Evolutionary conservation across 2,329 filamentous ascomycete genomes (phyloP).

Genomic region (Fusarium sp.): DNA sequence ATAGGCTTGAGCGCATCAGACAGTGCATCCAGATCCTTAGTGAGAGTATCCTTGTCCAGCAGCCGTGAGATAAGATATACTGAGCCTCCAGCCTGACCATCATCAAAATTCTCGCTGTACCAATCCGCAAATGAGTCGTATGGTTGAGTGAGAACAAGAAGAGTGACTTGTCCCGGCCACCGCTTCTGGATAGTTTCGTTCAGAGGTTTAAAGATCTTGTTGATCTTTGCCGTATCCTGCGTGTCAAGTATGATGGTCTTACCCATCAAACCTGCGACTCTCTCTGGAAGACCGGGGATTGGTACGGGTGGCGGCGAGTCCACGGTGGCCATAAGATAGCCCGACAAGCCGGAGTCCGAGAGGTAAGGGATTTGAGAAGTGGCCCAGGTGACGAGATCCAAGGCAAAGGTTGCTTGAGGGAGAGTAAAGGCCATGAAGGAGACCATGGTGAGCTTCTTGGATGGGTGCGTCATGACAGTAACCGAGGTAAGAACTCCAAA

Average conservation of each 20-base stretch:
- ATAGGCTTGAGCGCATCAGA: constrained; percentile 53
- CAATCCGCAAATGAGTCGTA: constrained; percentile 53
- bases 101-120: constrained; percentile 51
- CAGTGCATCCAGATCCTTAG: constrained; percentile 42
- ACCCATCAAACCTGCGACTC: constrained; percentile 51
- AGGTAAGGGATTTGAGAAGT: constrained; percentile 59
- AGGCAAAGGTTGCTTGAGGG: constrained; percentile 51
- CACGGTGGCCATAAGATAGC: constrained; percentile 56
- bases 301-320: constrained; percentile 51
- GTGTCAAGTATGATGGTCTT: constrained; percentile 51
- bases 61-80: constrained; percentile 57
- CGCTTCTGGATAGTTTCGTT: constrained; percentile 51
- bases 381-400: constrained; percentile 60
- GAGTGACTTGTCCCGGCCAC: constrained; percentile 45
- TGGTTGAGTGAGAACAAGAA: constrained; percentile 26
- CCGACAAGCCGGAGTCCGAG: constrained; percentile 62
- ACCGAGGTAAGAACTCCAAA: constrained; percentile 70
- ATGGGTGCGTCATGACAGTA: constrained; percentile 64
- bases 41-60: constrained; percentile 53
- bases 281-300: constrained; percentile 48
- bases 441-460: constrained; percentile 46
- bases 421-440: constrained; percentile 38
- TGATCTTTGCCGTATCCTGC: constrained; percentile 42
- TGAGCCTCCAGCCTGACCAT: constrained; percentile 49
- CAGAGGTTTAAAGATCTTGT: constrained; percentile 49